These are phyloP conservation scores for Neocatenulostroma microsporum DNA, from an alignment of 2,329 filamentous ascomycete genomes.

Conservation along the genomic window DNA sequence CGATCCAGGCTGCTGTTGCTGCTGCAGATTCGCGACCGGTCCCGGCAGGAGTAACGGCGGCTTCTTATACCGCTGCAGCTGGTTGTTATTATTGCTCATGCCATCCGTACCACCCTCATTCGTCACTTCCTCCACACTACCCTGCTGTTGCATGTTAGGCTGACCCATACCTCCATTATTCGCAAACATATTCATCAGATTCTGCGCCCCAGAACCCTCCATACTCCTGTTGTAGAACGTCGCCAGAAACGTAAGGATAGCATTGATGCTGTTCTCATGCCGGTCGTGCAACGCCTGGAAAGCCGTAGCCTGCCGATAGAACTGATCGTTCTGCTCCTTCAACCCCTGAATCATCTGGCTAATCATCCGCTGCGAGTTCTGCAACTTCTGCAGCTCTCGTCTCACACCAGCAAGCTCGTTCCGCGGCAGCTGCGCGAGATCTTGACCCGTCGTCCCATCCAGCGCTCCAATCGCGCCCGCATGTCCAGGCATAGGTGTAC, in stretches of 20 bases:
- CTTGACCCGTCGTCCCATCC: constrained; percentile 33
- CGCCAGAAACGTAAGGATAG: constrained; percentile 93
- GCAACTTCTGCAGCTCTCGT: constrained; percentile 71
- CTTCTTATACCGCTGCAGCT: constrained; percentile 24
- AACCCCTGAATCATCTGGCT: constrained; percentile 72
- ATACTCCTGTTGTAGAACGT: constrained; percentile 93
- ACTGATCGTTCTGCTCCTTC: constrained; percentile 75
- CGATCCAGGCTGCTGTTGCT: constrained; percentile 22
- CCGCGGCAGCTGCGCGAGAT: constrained; percentile 49
- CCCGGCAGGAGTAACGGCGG: constrained; percentile 25
- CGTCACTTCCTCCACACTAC: constrained; percentile 56
- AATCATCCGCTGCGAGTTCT: constrained; percentile 80
- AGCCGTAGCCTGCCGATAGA: constrained; percentile 78
- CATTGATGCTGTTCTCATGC: constrained; percentile 98
- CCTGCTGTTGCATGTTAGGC: constrained; percentile 37
- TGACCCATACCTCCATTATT: too few species aligned
- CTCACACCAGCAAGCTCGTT: constrained; percentile 73
- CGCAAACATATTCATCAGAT: constrained; percentile 76
- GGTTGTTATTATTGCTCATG: constrained; percentile 23
- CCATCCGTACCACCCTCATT: constrained; percentile 34
- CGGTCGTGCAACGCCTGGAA: constrained; percentile 89
- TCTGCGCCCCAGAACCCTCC: constrained; percentile 71
- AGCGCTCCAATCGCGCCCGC: constrained; percentile 18
- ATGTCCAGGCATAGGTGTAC: constrained; percentile 5
- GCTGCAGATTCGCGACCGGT: constrained; percentile 24